A percentile compares a stretch with the other conserved stretches of the same genome.
Evolutionary conservation across 768 basidiomycete species (phyloP).

Genomic region (Scleroderma bovista): DNA sequence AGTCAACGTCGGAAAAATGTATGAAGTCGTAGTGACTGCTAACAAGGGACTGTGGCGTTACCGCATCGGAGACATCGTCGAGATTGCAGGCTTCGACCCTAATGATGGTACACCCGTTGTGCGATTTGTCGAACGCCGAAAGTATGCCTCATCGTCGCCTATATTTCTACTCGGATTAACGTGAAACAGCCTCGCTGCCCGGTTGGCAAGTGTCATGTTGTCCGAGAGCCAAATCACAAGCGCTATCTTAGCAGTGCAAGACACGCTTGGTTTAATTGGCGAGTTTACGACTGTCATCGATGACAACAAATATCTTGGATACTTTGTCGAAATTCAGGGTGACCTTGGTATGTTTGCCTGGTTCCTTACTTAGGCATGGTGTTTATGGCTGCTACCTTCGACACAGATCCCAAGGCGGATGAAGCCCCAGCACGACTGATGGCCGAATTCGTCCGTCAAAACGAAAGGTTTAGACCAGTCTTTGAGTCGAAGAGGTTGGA

Average conservation of each 20-base stretch:
- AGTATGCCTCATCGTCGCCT: neutral
- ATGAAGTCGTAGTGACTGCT: constrained; percentile 6
- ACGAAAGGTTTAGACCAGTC: neutral
- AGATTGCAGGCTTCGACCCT: constrained; percentile 6
- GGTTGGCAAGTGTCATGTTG: constrained; percentile 9
- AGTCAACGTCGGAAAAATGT: neutral
- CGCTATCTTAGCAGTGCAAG: constrained; percentile 6
- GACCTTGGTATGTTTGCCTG: constrained; percentile 2
- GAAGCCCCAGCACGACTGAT: constrained; percentile 4
- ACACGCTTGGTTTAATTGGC: constrained; percentile 5
- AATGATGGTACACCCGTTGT: constrained; percentile 4
- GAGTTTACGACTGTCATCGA: constrained; percentile 17
- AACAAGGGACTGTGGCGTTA: constrained; percentile 7
- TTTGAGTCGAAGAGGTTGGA: neutral
- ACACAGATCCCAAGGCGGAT: neutral
- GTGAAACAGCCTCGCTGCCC: neutral
- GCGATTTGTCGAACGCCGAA: constrained; percentile 3
- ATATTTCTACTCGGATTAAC: neutral
- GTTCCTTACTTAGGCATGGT: neutral
- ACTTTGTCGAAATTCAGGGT: constrained; percentile 11
- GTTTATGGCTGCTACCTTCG: neutral
- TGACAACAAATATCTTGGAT: neutral
- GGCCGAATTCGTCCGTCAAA: neutral
- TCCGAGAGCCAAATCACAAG: constrained; percentile 13
- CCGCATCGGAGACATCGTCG: constrained; percentile 2